Base-by-base conservation (phyloP, 306 rosid species). In the Hippophae tibetana region DNA sequence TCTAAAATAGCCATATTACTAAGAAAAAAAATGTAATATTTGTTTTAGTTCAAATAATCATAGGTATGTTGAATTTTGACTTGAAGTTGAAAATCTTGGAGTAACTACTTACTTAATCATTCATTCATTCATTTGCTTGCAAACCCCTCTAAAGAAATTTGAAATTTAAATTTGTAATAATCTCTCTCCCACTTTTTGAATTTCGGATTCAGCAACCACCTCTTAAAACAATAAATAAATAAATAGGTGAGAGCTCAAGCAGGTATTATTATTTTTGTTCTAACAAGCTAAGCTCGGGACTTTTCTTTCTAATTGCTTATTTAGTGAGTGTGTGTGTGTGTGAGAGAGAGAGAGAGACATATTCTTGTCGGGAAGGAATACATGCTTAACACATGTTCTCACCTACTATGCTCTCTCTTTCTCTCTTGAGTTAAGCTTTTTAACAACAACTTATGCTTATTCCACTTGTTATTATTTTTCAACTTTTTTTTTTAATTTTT, bases 281-380 rank as follows among this genome's bases (percentile, higher is more conserved):
- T 52, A 66, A 63, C 56, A 57, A 58, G 67, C 42, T 52, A 49
- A 72, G 23, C 23, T 72, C 69, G 69, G 72, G 72, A 72, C 69
- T 72, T 74, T 58, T 61, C 62, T 43, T 41, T 47, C 5, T 55
- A 71, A 70, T 60, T 12, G 42, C 70, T 74, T 73, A 61, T 68
- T 38, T 70, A 73, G n/a, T n/a, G n/a, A n/a, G n/a, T n/a, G n/a
- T n/a, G n/a, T n/a, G n/a, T n/a, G n/a, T n/a, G n/a, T n/a, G n/a
- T n/a, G 69, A 70, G 47, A 85, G 74, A 71, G 74, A 80, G 23
- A 18, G 23, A 18, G 23, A 18, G 23, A 18, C 1, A 73, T 76
- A 72, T 79, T 65, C 65, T 76, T 86, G 93, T 84, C 95, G 81
- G 84, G 80, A 76, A 74, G 62, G 42, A 69, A 76, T 63, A 78